Base-by-base conservation (phyloP, 2,329 filamentous ascomycete species). In the Pseudopyricularia cyperi region DNA sequence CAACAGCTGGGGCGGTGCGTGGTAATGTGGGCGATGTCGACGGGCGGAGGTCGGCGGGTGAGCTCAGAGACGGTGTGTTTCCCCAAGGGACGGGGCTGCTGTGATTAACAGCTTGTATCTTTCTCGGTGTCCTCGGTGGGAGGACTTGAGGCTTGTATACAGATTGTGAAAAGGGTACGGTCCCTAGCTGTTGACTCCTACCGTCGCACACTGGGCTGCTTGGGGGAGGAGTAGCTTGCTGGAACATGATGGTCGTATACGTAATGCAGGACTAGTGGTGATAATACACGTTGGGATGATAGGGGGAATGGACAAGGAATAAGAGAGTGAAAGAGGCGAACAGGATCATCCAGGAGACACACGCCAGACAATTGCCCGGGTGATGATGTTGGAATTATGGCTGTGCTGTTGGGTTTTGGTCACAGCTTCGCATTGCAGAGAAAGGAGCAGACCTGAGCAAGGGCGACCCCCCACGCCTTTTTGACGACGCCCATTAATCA, bases 81-180 rank as follows among this genome's bases (percentile, higher is more conserved):
- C 24, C 46, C 46, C 26, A 48, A 28, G 30, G 32, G 24, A 46
- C 9, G 9, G 50, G 50, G 22, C 50, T 51, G 50, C 50, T 51
- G 50, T 33, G 22, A 22, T 24, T 44, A 19, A 44, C 19, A 19
- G 24, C 39, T 44, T 44, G 39, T 8, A 44, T 19, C 39, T 44
- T 44, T 15, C 39, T 44, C 12, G 39, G 39, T 44, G 39, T 44
- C 39, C 39, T 26, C 17, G 22, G 39, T 5, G 19, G 39, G 4
- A 44, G 22, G 6, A 19, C 17, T 24, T 24, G 39, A 26, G 39
- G 39, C 39, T 44, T 44, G 11, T 44, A 19, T 11, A 44, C 39
- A 2, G 39, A 8, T 44, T 44, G 39, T 26, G 19, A 11, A 12
- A 44, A 24, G 14, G 39, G 6, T 24, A 2, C 39, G 24, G 11